Evolutionary conservation across 768 basidiomycete genomes (phyloP), one percentile per base, ranked within the genome.

Genomic region (Floccularia luteovirens): DNA sequence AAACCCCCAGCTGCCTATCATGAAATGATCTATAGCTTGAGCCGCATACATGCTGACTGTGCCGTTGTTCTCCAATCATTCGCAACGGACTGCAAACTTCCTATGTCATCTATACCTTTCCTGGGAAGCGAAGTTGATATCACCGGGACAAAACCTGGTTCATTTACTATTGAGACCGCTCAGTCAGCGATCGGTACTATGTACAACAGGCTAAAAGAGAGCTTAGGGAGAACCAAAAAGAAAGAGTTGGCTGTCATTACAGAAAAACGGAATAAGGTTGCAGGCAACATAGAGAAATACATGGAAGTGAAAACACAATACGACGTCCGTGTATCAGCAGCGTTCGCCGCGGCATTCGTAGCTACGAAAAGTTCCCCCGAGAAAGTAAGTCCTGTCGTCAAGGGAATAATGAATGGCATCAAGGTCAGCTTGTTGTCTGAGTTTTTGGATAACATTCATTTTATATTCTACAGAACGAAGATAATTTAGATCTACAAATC

Each of bases 341-440:
- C 90, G 0, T 85, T 96, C 51, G 90, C 93, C 5, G 84, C 89
- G 1, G 90, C 93, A 0, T 84, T 92, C 48, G 83, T 99, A 10
- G 84, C 91, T 5, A 79, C 97, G 47, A 73, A 76, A 54, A 78
- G 78, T 24, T 79, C 90, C 8, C 94, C 96, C 0, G 79, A 90
- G 45, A 97, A 96, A 63, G 82, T 98, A 46, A 94, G 90, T 50
- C 93, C 96, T 0, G 80, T 99, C 35, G 91, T 99, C 31, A 92
- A 93, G 58, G 90, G 89, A 17, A 82, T 98, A 41, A 98, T 97
- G 87, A 94, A 91, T 42, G 90, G 92, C 17, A 83, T 98, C 67
- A 98, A 96, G 78, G 93, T 90, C 38, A 31, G 74, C 42, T 13
- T 21, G 14, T 28, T 5, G 28, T 33, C 35, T 39, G 24, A n/a